Evolutionary conservation across 2,329 filamentous ascomycete species (phyloP).

Genomic region (Bertia moriformis): DNA sequence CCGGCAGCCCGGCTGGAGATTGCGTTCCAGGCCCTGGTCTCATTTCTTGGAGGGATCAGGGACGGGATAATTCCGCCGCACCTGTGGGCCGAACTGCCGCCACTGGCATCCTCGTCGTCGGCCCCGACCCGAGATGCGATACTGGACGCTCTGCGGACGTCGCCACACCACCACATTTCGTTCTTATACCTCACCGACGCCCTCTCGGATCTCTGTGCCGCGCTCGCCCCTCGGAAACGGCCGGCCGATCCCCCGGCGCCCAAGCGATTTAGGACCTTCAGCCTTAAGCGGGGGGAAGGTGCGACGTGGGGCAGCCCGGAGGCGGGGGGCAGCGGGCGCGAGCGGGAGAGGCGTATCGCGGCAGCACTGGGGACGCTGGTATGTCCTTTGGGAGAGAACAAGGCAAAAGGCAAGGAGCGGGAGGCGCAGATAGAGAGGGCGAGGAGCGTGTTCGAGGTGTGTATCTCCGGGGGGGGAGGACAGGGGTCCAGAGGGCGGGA

Average conservation of each 20-base stretch:
- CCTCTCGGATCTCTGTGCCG: slow-evolving; percentile 42
- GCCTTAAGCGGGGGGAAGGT: neutral
- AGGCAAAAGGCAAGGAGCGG: too few species aligned
- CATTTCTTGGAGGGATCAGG: slow-evolving; percentile 60
- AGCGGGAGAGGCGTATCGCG: neutral
- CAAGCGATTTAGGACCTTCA: slow-evolving; percentile 5
- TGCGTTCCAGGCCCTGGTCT: slow-evolving; percentile 53
- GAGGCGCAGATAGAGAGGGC: too few species aligned
- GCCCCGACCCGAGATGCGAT: slow-evolving; percentile 35
- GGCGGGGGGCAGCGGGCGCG: too few species aligned
- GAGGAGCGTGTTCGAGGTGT: too few species aligned
- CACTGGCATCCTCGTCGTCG: slow-evolving; percentile 3
- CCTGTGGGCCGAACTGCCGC: slow-evolving; percentile 38
- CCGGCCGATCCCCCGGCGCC: neutral
- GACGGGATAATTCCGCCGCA: slow-evolving; percentile 64
- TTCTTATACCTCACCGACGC: slow-evolving; percentile 79
- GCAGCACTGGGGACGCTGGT: too few species aligned
- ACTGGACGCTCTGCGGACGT: slow-evolving; percentile 58
- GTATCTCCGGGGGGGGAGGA: too few species aligned
- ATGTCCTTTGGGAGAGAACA: too few species aligned
- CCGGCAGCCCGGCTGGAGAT: slow-evolving; percentile 60
- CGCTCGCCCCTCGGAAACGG: slow-evolving; percentile 27
- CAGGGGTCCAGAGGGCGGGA: too few species aligned
- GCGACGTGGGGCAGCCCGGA: neutral
- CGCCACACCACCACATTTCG: slow-evolving; percentile 70